phyloP scores from a whole-genome alignment of 2,329 filamentous ascomycete species.

The Aspergillus intermedius region DNA sequence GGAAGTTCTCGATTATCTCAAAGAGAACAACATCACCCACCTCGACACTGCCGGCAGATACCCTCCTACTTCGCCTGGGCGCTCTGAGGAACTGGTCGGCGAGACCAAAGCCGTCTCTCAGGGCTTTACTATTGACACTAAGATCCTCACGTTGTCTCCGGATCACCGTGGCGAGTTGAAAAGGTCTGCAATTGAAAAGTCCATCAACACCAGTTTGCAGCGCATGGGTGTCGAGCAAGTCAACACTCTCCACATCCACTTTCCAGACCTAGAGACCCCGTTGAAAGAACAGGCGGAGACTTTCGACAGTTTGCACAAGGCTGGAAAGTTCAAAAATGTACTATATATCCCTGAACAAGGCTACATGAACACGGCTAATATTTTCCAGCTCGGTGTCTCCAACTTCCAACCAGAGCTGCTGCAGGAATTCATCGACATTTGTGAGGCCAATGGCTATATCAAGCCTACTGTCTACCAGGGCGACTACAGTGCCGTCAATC shows the following conservation, averaged over 20 bases:
- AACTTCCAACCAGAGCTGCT: conserved; percentile 29
- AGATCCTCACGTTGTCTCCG: conserved; percentile 21
- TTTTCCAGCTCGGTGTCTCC: conserved; percentile 32
- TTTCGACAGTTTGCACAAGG: conserved; percentile 25
- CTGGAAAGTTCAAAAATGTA: conserved; percentile 25
- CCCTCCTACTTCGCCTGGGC: not conserved
- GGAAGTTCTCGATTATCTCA: not conserved
- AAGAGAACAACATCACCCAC: not conserved
- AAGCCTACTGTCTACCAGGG: conserved; percentile 39
- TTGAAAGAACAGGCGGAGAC: conserved; percentile 31
- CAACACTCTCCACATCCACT: conserved; percentile 34
- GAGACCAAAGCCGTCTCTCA: conserved; percentile 2
- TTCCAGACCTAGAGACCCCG: conserved; percentile 27
- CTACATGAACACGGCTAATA: not conserved
- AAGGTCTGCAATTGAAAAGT: conserved; percentile 19
- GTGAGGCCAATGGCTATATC: conserved; percentile 27
- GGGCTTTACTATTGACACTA: conserved; percentile 30
- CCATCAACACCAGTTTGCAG: conserved; percentile 22
- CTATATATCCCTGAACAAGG: not conserved
- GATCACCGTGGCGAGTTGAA: conserved; percentile 18
- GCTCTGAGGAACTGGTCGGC: not conserved
- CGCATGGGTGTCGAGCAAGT: conserved; percentile 21
- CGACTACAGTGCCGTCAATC: conserved; percentile 33
- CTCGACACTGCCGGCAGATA: conserved; percentile 1
- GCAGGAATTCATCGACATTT: conserved; percentile 25